phyloP scores from a whole-genome alignment of 2,329 filamentous ascomycete genomes.

The Phialophora macrospora region DNA sequence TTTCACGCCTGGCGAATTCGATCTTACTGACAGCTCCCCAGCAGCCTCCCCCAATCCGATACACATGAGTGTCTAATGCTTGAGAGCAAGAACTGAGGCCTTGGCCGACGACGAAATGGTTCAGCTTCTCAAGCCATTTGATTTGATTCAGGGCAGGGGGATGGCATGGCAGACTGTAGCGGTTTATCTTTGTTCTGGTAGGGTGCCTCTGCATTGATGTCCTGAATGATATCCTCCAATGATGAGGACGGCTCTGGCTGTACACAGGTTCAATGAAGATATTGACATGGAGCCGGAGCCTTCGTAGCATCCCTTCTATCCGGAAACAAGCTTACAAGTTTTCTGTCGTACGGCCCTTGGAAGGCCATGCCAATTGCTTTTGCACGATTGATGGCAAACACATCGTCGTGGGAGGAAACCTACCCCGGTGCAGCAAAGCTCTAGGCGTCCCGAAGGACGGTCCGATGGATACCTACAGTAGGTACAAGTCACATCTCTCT shows the following conservation, averaged over 20 bases:
- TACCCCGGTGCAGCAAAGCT: not conserved
- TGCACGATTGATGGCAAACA: not conserved
- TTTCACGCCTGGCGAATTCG: not conserved
- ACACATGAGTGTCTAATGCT: constrained; percentile 12
- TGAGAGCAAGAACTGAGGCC: not conserved
- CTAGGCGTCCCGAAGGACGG: not conserved
- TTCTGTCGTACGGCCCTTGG: not conserved
- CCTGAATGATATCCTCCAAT: not conserved
- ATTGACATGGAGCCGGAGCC: not conserved
- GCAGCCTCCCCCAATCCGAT: constrained; percentile 28
- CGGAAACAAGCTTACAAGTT: not conserved
- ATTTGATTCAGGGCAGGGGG: not conserved
- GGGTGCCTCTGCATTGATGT: constrained; percentile 2
- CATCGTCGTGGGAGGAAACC: not conserved
- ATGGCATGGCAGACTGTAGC: not conserved
- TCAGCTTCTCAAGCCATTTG: not conserved
- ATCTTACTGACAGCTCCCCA: not conserved
- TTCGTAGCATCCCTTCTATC: not conserved
- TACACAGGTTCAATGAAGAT: constrained; percentile 23
- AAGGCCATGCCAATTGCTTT: not conserved
- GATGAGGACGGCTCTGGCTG: constrained; percentile 9
- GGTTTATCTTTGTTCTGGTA: not conserved
- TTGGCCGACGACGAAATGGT: constrained; percentile 2
- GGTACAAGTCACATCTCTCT: not conserved
- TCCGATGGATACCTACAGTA: too few species aligned